Conservation (phyloP, 2,329 filamentous ascomycete genomes). For the Monilinia fructigena region DNA sequence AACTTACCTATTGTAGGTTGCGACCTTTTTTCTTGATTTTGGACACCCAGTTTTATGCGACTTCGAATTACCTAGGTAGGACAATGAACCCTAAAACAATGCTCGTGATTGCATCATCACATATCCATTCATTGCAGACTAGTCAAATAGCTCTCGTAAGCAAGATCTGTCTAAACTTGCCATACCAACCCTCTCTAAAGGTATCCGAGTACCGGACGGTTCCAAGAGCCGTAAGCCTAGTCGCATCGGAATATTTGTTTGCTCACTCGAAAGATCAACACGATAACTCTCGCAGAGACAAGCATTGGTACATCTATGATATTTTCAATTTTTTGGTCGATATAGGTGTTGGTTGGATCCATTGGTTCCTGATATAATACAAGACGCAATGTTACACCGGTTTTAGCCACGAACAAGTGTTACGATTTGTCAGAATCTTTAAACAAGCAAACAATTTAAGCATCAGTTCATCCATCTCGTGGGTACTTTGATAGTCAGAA, state of each 20-base stretch:
- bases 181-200: not conserved
- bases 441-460: constrained; percentile 16
- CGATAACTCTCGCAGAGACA: not conserved
- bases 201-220: not conserved
- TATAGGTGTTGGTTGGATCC: not conserved
- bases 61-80: no score
- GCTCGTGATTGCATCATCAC: no score
- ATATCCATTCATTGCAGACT: no score
- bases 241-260: constrained; percentile 9
- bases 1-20: no score
- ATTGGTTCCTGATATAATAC: constrained; percentile 2
- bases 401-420: constrained; percentile 5
- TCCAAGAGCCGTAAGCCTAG: not conserved
- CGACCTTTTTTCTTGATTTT: no score
- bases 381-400: not conserved
- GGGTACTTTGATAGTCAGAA: not conserved
- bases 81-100: no score
- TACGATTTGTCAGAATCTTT: constrained; percentile 12
- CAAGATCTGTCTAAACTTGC: no score
- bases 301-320: not conserved
- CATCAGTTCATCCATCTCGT: not conserved
- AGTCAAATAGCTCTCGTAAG: no score
- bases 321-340: not conserved
- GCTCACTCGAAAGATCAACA: constrained; percentile 6
- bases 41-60: no score